These are phyloP conservation scores for Mollisia scopiformis DNA, from an alignment of 2,329 filamentous ascomycete genomes.

Conservation along the genomic window DNA sequence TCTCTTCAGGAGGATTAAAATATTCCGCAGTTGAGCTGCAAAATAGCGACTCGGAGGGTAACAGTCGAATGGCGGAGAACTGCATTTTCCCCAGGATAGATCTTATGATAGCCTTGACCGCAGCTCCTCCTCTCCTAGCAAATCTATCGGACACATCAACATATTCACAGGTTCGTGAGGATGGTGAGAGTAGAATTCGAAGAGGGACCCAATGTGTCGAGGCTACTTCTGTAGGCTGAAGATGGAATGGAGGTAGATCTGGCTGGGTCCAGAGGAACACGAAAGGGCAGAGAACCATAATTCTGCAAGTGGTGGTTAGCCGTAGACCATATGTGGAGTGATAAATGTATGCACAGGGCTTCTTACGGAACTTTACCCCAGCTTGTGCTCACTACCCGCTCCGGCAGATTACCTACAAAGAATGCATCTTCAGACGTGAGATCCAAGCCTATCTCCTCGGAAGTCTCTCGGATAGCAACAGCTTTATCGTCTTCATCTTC, in stretches of 20 bases:
- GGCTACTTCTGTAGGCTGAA: slow-evolving; percentile 71
- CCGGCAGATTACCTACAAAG: slow-evolving; percentile 63
- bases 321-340: slow-evolving; percentile 16
- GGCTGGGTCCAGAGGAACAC: slow-evolving; percentile 64
- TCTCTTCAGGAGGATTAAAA: slow-evolving; percentile 32
- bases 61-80: slow-evolving; percentile 65
- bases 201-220: slow-evolving; percentile 72
- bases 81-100: slow-evolving; percentile 66
- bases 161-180: slow-evolving; percentile 62
- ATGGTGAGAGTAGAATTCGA: slow-evolving; percentile 60
- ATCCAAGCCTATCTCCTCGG: slow-evolving; percentile 69
- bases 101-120: slow-evolving; percentile 57
- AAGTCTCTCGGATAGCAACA: slow-evolving; percentile 65
- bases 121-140: slow-evolving; percentile 55
- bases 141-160: slow-evolving; percentile 67
- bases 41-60: slow-evolving; percentile 63
- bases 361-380: slow-evolving; percentile 67
- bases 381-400: slow-evolving; percentile 66
- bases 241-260: slow-evolving; percentile 55
- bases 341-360: slow-evolving; percentile 5
- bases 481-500: slow-evolving; percentile 64
- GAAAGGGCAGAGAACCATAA: slow-evolving; percentile 73
- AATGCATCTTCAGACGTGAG: slow-evolving; percentile 50
- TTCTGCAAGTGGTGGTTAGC: slow-evolving; percentile 40
- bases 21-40: slow-evolving; percentile 56